Evolutionary conservation across 371 early-diverging fungal species (phyloP), one percentile per base, ranked within the genome.

Genomic region (Rhizopus arrhizus): DNA sequence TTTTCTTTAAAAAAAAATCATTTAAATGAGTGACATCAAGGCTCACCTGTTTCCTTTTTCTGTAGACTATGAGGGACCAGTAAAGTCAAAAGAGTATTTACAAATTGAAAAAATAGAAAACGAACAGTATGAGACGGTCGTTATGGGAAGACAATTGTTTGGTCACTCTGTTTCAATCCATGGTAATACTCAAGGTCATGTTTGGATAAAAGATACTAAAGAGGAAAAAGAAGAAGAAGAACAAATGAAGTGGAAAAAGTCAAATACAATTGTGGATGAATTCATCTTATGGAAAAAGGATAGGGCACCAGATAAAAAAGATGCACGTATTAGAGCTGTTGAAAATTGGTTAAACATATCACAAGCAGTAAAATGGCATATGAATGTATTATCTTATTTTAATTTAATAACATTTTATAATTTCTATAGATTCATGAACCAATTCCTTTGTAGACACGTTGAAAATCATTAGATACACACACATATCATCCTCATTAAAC

Each of bases 251-350:
- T 68, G 68, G 68, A 56, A 41, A 36, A 56, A 53, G 47, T 57
- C 64, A 22, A 40, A 33, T 4, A 68, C 34, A 43, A 49, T 53
- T 0, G 47, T 68, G 11, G 34, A 64, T 11, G 58, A 63, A n/a
- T 68, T 64, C 38, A 60, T 68, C 22, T 56, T 68, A 38, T 68
- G 68, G 68, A 64, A 61, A 46, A 68, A 68, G 38, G 64, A 68
- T 43, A 49, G 36, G 16, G 58, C 58, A 16, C 68, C 68, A 3
- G 48, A 61, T 48, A 10, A 16, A 8, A 16, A 64, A 29, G 68
- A 68, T 49, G 54, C 64, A 15, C 52, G 68, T 28, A 57, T 59
- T 12, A 42, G 50, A 31, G 53, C 61, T 0, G n/a, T 68, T 13
- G 31, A 64, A n/a, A 35, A 53, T 38, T 68, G 68, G 68, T 56